Conservation (phyloP, 495 filamentous ascomycete genomes). For the Penicillium waksmanii region DNA sequence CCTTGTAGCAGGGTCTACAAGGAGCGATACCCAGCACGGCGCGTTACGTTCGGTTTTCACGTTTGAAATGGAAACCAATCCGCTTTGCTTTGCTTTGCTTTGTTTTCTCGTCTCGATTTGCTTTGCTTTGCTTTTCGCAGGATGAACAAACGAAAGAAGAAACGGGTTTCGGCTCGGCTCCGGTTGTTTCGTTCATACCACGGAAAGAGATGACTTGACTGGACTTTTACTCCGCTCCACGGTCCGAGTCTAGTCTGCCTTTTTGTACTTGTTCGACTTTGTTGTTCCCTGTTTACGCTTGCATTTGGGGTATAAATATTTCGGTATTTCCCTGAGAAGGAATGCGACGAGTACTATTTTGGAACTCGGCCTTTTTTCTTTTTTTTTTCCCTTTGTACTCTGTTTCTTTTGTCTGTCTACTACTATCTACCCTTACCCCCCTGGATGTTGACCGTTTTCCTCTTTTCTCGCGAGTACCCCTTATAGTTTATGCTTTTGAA, state of each 20-base stretch:
- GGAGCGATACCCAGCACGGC: constrained; percentile 28
- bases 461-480: constrained; percentile 33
- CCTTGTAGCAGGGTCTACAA: constrained; percentile 44
- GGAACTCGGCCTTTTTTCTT: background rate
- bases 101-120: constrained; percentile 1
- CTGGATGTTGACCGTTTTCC: background rate
- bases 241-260: too few species aligned
- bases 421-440: background rate
- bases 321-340: too few species aligned
- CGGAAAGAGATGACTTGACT: background rate
- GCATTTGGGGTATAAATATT: background rate
- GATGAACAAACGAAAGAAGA: background rate
- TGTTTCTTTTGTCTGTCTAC: constrained; percentile 1
- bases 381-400: constrained; percentile 17
- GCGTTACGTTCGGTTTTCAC: constrained; percentile 4
- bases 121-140: constrained; percentile 1
- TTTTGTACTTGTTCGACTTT: background rate
- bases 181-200: background rate
- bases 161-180: background rate
- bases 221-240: too few species aligned
- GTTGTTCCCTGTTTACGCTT: background rate
- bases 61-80: background rate
- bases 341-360: too few species aligned
- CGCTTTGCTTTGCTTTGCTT: constrained; percentile 4
- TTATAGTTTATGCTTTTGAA: constrained; percentile 27